phyloP scores from a whole-genome alignment of 1,284 basidiomycete species.

The Coniferiporia sulphurascens region DNA sequence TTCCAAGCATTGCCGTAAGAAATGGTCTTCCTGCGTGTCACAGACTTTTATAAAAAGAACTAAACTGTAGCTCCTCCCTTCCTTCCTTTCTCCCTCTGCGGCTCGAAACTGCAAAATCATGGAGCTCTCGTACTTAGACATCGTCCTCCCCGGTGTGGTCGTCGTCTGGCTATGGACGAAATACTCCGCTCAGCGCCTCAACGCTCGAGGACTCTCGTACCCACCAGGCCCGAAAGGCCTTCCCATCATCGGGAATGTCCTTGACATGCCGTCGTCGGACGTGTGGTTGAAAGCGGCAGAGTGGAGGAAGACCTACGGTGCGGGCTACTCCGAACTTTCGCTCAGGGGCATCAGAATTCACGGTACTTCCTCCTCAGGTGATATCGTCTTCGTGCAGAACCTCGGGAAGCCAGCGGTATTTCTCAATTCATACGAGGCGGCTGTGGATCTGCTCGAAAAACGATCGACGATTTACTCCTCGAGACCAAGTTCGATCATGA shows the following conservation, averaged over 20 bases:
- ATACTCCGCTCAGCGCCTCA: neutral
- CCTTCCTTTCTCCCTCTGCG: too few species aligned
- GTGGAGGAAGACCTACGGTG: conserved; percentile 14
- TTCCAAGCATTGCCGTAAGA: too few species aligned
- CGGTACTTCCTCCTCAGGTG: conserved; percentile 35
- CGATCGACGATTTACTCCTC: conserved; percentile 67
- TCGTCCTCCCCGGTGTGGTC: neutral
- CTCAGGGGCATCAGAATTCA: neutral
- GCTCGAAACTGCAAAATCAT: too few species aligned
- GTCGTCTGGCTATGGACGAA: neutral
- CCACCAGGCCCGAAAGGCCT: conserved; percentile 9
- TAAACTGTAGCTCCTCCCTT: too few species aligned
- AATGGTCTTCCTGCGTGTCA: too few species aligned
- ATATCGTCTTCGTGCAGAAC: conserved; percentile 41
- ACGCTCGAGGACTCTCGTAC: neutral
- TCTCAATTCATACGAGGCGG: conserved; percentile 49
- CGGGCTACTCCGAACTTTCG: neutral
- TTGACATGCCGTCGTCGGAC: conserved; percentile 4
- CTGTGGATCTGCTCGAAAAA: conserved; percentile 60
- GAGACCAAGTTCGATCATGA: conserved; percentile 42
- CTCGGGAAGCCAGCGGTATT: conserved; percentile 39
- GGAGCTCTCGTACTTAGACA: neutral
- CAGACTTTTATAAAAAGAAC: too few species aligned
- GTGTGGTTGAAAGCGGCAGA: conserved; percentile 12
- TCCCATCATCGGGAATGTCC: conserved; percentile 7